Base-by-base conservation (phyloP, 2,329 filamentous ascomycete species). In the Scorias spongiosa region DNA sequence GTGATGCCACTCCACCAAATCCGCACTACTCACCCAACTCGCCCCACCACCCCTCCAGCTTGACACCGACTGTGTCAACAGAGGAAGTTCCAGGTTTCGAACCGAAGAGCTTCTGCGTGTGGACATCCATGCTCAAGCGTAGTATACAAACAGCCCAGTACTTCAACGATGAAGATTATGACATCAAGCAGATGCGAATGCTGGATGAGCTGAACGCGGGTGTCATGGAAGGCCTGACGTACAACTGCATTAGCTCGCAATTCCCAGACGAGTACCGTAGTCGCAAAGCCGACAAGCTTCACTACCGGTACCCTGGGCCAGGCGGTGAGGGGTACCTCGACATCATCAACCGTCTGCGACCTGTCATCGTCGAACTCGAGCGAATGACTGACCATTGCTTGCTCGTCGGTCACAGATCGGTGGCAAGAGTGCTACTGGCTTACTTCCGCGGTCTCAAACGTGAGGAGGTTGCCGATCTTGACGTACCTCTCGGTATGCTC, bases 261-360 rank as follows among this genome's bases (percentile, higher is more conserved):
- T 81, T 82, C 57, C 81, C 80, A 0, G 79, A 86, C 2, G 88
- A 98, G 59, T 98, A 86, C 59, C 70, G 72, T 36, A 80, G 83
- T 56, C 84, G 91, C 41, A 76, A 80, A 50, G 70, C 70, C 46
- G 84, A 96, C 67, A 98, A 98, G 67, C 78, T 98, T 42, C 83
- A 86, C 54, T 98, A 98, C 64, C 87, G 93, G 50, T 96, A 96
- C 62, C 91, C 91, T 1, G 91, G 91, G 4, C 84, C 93, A 14
- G 91, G 91, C 18, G 91, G 91, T 42, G 91, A 98, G 64, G 87
- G 89, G 28, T 98, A 98, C 57, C 76, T 98, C 10, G 89, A 96
- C 64, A 84, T 98, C 54, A 95, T 98, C 66, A 93, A 91, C 63
- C 84, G 91, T 41, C 75, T 96, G 30, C 82, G 88, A 43, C 84